Base-by-base conservation (phyloP, 1,284 basidiomycete species). In the Fomitopsis pinicola region DNA sequence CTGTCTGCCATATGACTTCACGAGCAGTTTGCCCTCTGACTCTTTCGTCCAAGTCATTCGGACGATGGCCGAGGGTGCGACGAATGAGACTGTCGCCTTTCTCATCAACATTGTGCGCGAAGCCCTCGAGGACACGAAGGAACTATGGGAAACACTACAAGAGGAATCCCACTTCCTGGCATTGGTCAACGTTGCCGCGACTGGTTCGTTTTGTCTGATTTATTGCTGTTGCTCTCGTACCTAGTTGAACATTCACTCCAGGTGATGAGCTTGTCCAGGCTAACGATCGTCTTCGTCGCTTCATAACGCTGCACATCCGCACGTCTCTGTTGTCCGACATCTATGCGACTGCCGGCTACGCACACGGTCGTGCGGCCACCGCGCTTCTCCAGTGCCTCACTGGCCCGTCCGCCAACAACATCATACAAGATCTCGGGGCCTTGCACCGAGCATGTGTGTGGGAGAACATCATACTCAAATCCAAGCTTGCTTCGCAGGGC, bases 1-100 rank as follows among this genome's bases (percentile, higher is more conserved):
- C 5, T 97, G 92, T 69, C 80, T 97, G 42, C 95, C 97, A 0
- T 94, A 93, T 67, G 91, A 96, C 72, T 97, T 94, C 72, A 88
- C 89, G 5, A 87, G 87, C 63, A 93, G 93, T 59, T 82, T 87
- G 59, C 88, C 88, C 17, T 94, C 87, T 57, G 93, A 91, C 69
- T 91, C 94, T 0, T 82, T 98, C 67, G 89, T 97, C 9, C 89
- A 93, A 71, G 87, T 98, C 57, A 85, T 98, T 71, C 87, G 95
- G 8, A 89, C 89, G 7, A 89, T 98, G 82, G 88, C 90, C 8
- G 96, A 98, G 71, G 88, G 92, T 50, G 86, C 92, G 46, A 89
- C 94, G 0, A 84, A 81, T 62, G 88, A 92, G 64, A 90, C 95
- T 2, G 77, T 97, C 44, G 76, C 81, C 26, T 86, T 89, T 62